Evolutionary conservation across 371 early-diverging fungal species (phyloP), one percentile per base, ranked within the genome.

Genomic region (Conidiobolus incongruus): DNA sequence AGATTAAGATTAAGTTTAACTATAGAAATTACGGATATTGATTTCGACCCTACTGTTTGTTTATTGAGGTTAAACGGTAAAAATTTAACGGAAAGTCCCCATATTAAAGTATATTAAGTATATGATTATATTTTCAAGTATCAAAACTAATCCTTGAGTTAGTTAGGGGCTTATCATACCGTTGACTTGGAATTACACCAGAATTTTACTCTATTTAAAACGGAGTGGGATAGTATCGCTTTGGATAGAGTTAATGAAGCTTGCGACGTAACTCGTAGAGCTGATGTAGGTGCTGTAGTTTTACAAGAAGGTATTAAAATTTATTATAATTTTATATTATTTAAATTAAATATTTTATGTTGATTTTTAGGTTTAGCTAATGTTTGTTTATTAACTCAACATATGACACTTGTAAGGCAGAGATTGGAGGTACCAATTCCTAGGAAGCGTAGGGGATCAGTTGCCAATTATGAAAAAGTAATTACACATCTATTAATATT

Each of bases 101-200:
- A 74, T 54, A 92, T 93, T 42, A 88, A 91, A 68, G 81, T 83
- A 62, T 24, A 42, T 30, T 21, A 38, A 46, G 22, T 29, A 3
- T n/a, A n/a, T n/a, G n/a, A n/a, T n/a, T 10, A 29, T n/a, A n/a
- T 24, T 12, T 40, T 40, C 13, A 40, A 26, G 13, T 17, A 37
- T 8, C 21, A 10, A 4, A 8, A 15, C 26, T 46, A 1, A 33
- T 19, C 20, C 2, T 35, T 43, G 16, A 23, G 20, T 36, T 54
- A 87, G 86, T 59, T 92, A 65, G 93, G 91, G 15, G 77, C 75
- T 29, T 92, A 83, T 60, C 95, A 94, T 62, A 94, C 94, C 1
- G 65, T 94, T 40, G 95, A 94, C 52, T 59, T 96, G 43, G 91
- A 89, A 52, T 56, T 86, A 53, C 78, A 90, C 55, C 70, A 83